phyloP scores from a whole-genome alignment of 768 basidiomycete species.

The Porpolomopsis calyptriformis region DNA sequence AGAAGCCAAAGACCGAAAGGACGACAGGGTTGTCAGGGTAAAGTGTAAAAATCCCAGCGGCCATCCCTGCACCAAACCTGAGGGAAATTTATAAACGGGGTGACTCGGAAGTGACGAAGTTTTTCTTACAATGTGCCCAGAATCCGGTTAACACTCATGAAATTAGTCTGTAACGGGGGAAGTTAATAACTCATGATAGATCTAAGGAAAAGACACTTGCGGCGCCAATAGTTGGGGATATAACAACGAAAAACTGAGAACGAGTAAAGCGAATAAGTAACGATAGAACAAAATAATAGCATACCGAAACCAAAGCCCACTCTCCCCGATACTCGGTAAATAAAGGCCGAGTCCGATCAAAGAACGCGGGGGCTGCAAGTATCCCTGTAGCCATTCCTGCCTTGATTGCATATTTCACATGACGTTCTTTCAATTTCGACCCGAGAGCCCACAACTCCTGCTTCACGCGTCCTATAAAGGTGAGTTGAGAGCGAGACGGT shows the following conservation, averaged over 20 bases:
- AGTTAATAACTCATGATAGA: constrained; percentile 4
- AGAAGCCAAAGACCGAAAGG: constrained; percentile 75
- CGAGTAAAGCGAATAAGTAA: constrained; percentile 4
- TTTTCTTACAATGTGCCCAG: constrained; percentile 68
- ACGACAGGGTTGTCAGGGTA: constrained; percentile 68
- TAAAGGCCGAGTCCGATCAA: constrained; percentile 60
- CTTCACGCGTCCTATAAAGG: constrained; percentile 49
- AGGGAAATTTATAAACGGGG: constrained; percentile 6
- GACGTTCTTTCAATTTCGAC: constrained; percentile 51
- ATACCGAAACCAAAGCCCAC: constrained; percentile 90
- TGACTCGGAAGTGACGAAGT: background rate
- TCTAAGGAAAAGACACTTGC: constrained; percentile 27
- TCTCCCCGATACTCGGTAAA: constrained; percentile 83
- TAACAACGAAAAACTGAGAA: constrained; percentile 77
- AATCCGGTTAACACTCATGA: constrained; percentile 71
- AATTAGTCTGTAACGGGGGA: constrained; percentile 57
- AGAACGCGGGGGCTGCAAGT: constrained; percentile 82
- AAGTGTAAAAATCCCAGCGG: constrained; percentile 57
- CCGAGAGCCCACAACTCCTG: constrained; percentile 68
- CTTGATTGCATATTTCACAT: constrained; percentile 83
- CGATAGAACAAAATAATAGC: background rate
- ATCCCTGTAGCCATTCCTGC: constrained; percentile 75
- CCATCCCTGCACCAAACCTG: constrained; percentile 71
- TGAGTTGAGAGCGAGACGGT: constrained; percentile 50
- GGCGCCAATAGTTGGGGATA: constrained; percentile 81